Evolutionary conservation across 768 basidiomycete species (phyloP).

Genomic region (Boletus reticulatus): DNA sequence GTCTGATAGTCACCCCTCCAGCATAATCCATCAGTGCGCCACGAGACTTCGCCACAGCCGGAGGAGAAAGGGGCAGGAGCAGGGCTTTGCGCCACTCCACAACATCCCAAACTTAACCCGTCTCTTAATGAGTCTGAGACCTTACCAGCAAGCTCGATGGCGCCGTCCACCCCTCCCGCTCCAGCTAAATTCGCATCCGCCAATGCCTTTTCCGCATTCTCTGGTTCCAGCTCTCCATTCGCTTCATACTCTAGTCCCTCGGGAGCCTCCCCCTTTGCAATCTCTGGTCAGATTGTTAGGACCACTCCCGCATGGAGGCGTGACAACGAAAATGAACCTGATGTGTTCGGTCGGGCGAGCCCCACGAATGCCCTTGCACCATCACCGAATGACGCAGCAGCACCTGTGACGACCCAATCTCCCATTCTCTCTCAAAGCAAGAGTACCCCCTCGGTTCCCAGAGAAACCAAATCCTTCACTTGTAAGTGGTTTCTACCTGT

Average conservation of each 20-base stretch:
- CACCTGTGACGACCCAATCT: neutral
- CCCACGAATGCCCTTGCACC: slow-evolving; percentile 9
- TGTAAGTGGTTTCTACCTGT: slow-evolving; percentile 14
- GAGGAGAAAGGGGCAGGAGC: slow-evolving; percentile 13
- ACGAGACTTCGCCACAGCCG: neutral
- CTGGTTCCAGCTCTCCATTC: slow-evolving; percentile 36
- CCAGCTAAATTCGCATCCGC: slow-evolving; percentile 6
- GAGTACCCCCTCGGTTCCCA: neutral
- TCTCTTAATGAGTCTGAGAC: slow-evolving; percentile 9
- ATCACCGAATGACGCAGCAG: slow-evolving; percentile 20
- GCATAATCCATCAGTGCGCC: slow-evolving; percentile 4
- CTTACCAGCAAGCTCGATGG: slow-evolving; percentile 8
- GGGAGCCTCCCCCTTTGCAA: slow-evolving; percentile 24
- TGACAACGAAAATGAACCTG: slow-evolving; percentile 5
- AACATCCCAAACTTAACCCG: neutral
- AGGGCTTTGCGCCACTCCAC: slow-evolving; percentile 11
- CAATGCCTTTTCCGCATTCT: slow-evolving; percentile 41
- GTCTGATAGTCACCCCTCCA: slow-evolving; percentile 12
- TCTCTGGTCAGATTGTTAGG: slow-evolving; percentile 12
- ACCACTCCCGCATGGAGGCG: slow-evolving; percentile 28
- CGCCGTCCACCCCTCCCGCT: slow-evolving; percentile 11
- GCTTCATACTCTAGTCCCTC: slow-evolving; percentile 26
- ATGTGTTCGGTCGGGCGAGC: slow-evolving; percentile 7
- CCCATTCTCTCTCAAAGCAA: neutral
- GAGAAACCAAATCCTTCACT: slow-evolving; percentile 11